Conservation (phyloP, 202 grass and related monocot genomes). For the Zoysia matrella region DNA sequence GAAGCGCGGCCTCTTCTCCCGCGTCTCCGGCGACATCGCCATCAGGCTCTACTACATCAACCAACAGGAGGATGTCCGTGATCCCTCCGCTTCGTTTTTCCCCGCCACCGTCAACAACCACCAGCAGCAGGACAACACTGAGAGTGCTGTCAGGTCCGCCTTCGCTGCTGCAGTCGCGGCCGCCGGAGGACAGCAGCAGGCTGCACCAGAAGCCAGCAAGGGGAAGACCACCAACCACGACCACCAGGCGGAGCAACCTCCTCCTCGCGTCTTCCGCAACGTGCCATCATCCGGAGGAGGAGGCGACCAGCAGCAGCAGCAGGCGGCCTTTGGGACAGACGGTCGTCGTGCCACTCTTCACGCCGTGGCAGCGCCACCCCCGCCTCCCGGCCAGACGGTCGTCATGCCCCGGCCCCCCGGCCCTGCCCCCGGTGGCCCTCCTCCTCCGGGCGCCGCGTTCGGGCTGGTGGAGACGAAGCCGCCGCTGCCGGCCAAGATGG, state of each 20-base stretch:
- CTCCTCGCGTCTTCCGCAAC: conserved; percentile 41
- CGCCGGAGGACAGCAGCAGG: not conserved
- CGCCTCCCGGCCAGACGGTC: conserved; percentile 36
- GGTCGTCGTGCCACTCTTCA: conserved; percentile 19
- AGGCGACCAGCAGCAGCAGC: not conserved
- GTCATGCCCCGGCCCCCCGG: not conserved
- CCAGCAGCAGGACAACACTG: conserved; percentile 7
- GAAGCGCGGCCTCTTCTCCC: conserved; percentile 75
- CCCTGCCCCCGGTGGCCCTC: not conserved
- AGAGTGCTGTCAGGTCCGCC: conserved; percentile 12
- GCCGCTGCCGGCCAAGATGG: conserved; percentile 42
- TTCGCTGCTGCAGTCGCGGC: conserved; percentile 3
- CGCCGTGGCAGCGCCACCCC: conserved; percentile 31
- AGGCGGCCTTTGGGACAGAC: no score
- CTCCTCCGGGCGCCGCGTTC: not conserved
- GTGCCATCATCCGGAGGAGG: not conserved
- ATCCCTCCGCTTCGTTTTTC: not conserved
- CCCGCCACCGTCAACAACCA: not conserved
- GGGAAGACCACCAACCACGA: conserved; percentile 8
- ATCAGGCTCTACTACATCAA: conserved; percentile 47
- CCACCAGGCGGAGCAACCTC: not conserved
- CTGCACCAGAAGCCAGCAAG: not conserved
- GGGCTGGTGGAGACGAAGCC: conserved; percentile 55
- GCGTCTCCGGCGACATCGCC: conserved; percentile 81
- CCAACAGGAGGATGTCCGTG: not conserved